phyloP scores from a whole-genome alignment of 352 stramenopile genomes.

The Phytopythium litorale region DNA sequence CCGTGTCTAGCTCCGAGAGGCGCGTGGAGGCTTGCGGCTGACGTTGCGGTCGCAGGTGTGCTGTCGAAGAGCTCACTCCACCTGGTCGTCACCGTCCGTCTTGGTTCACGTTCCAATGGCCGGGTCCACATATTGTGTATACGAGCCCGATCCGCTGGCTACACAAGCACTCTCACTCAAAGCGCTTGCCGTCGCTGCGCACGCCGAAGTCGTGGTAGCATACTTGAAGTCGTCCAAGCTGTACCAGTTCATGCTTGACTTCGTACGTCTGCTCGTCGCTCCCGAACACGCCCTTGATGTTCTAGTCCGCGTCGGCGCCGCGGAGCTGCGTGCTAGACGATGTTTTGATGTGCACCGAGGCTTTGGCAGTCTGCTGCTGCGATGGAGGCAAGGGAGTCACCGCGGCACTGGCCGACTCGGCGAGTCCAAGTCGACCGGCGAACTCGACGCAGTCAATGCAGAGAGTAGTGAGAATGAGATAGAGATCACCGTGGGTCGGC shows the following conservation, averaged over 20 bases:
- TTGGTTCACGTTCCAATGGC: too few species aligned
- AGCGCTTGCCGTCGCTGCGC: slow-evolving; percentile 3
- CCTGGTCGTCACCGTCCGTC: too few species aligned
- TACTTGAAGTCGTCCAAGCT: slow-evolving; percentile 13
- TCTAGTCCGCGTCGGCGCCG: neutral
- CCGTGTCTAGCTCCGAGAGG: too few species aligned
- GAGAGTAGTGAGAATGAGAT: too few species aligned
- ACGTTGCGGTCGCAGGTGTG: too few species aligned
- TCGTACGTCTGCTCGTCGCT: slow-evolving; percentile 2
- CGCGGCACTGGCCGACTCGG: neutral
- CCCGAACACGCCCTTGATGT: neutral
- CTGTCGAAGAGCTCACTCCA: too few species aligned
- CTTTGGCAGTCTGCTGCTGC: neutral
- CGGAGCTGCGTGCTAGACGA: slow-evolving; percentile 2
- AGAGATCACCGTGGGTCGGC: too few species aligned
- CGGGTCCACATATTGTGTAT: too few species aligned
- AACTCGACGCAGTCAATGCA: neutral
- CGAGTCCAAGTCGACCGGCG: neutral
- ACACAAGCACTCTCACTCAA: neutral
- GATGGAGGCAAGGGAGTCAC: neutral
- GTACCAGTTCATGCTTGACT: slow-evolving; percentile 5
- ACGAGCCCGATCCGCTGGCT: too few species aligned
- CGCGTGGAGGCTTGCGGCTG: too few species aligned
- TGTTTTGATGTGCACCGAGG: slow-evolving; percentile 2
- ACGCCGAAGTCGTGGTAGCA: slow-evolving; percentile 9